These are phyloP conservation scores for Entomortierella beljakovae DNA, from an alignment of 192 early-diverging fungal species.

Conservation along the genomic window DNA sequence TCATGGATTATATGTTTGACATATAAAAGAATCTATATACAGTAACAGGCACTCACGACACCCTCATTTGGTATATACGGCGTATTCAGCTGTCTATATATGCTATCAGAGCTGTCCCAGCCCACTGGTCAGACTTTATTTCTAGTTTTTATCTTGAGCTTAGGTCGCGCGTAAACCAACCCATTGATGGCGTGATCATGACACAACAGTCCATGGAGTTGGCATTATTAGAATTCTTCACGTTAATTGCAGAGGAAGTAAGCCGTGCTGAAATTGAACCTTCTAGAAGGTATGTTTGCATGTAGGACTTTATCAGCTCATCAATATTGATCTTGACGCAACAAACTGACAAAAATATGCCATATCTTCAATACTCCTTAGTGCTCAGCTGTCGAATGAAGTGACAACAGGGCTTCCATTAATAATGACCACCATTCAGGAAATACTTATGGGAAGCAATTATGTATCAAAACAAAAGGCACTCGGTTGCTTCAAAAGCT, in stretches of 20 bases:
- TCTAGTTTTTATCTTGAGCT: conserved; percentile 53
- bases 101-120: conserved; percentile 59
- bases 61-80: not conserved
- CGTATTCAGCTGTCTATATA: conserved; percentile 59
- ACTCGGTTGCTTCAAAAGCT: conserved; percentile 62
- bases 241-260: conserved; percentile 67
- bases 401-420: conserved; percentile 21
- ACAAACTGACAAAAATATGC: not conserved
- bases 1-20: too few species aligned
- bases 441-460: conserved; percentile 26
- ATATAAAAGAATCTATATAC: not conserved
- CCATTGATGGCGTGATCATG: conserved; percentile 26
- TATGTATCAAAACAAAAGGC: conserved; percentile 57
- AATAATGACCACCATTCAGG: conserved; percentile 32
- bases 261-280: conserved; percentile 60
- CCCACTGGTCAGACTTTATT: conserved; percentile 64
- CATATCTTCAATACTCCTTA: not conserved
- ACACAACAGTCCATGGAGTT: conserved; percentile 38
- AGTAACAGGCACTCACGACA: not conserved
- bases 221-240: conserved; percentile 63
- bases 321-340: not conserved
- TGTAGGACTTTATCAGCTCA: not conserved
- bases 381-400: conserved; percentile 33
- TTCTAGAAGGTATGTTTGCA: conserved; percentile 51
- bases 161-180: conserved; percentile 37